Evolutionary conservation across 768 basidiomycete species (phyloP), one percentile per base, ranked within the genome.

Genomic region (Sporobolomyces roseus): DNA sequence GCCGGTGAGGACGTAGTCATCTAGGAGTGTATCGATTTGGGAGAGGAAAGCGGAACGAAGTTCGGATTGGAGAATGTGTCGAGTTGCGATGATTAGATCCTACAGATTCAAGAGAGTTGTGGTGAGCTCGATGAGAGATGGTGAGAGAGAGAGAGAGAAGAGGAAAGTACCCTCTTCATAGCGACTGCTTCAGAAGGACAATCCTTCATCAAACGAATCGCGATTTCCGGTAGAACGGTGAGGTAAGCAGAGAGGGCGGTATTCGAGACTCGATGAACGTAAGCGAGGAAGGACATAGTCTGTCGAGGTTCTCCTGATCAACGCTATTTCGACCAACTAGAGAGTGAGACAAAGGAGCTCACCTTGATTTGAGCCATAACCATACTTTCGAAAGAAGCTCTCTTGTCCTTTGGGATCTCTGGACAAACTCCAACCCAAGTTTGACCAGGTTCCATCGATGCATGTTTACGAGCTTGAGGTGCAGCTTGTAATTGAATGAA

Each of bases 251-350:
- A 86, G 63, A 86, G 84, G 55, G 87, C 85, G 45, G 84, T 83
- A n/a, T 79, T 79, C 52, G 82, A 80, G 75, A 86, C 81, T 58
- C 93, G 85, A 73, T 93, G 85, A 27, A 93, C 86, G 80, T 91
- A 96, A 2, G 92, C 90, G 46, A 97, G 81, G 77, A 90, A 93
- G 3, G 92, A 93, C 74, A 97, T 84, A 78, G 92, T 88, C 91
- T 93, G 30, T 41, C 21, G 7, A 23, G 1, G 16, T n/a, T n/a
- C n/a, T n/a, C n/a, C 0, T 27, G 38, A 60, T 58, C 58, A 23
- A 33, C 30, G 38, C 27, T 35, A 19, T 38, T 9, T 12, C 4
- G 21, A 23, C 45, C 13, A n/a, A n/a, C 16, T n/a, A 29, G 38
- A 41, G 17, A 41, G 17, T 9, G 17, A 41, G 9, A 9, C 38